phyloP scores from a whole-genome alignment of 2,329 filamentous ascomycete genomes.

The Anthostomella pinea region DNA sequence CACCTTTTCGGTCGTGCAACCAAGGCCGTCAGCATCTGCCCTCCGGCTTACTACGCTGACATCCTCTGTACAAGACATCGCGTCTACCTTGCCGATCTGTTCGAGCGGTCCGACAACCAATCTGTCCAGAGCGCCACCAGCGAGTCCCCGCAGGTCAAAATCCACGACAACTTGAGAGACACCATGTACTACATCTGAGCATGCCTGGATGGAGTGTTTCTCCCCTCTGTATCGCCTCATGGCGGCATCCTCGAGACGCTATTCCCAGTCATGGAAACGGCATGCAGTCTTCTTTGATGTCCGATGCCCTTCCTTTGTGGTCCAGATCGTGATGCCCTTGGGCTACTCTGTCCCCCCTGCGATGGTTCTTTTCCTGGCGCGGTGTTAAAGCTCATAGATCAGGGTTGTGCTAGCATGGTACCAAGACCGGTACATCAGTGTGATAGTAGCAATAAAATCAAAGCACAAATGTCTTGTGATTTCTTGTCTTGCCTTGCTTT shows the following conservation, averaged over 20 bases:
- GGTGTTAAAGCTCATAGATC: no score
- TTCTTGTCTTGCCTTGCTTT: no score
- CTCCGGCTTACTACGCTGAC: slow-evolving; percentile 89
- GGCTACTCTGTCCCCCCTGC: no score
- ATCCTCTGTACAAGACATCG: slow-evolving; percentile 76
- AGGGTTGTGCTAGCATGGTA: no score
- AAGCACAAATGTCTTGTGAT: no score
- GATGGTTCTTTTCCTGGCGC: neutral
- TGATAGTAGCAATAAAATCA: no score
- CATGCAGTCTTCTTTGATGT: neutral
- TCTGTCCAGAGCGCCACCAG: slow-evolving; percentile 10
- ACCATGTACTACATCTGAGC: slow-evolving; percentile 57
- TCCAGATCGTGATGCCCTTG: no score
- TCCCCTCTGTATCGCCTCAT: neutral
- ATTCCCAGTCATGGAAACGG: neutral
- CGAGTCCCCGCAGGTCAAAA: neutral
- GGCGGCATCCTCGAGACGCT: neutral
- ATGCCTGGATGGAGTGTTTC: neutral
- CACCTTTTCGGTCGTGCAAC: slow-evolving; percentile 83
- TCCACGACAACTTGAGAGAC: slow-evolving; percentile 43
- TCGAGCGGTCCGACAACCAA: slow-evolving; percentile 44
- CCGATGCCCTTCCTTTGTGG: no score
- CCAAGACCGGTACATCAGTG: no score
- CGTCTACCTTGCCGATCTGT: slow-evolving; percentile 64
- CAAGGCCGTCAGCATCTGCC: slow-evolving; percentile 84